Evolutionary conservation across 371 early-diverging fungal genomes (phyloP).

Genomic region (Encephalitozoon romaleae): DNA sequence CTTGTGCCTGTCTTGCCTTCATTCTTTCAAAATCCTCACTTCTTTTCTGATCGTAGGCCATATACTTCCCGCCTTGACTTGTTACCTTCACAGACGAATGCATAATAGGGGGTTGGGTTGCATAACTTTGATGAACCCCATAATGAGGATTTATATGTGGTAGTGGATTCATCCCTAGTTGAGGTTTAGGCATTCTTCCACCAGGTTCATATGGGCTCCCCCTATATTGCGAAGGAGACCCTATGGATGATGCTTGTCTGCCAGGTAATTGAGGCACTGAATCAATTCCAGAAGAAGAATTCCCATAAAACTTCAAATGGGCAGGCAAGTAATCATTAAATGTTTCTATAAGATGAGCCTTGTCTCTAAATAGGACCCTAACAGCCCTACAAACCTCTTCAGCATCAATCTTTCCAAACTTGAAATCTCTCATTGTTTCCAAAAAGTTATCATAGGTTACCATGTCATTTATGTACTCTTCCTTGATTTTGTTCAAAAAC

Average conservation of each 20-base stretch:
- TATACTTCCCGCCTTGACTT: neutral
- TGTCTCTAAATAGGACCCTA: conserved; percentile 78
- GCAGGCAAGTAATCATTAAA: conserved; percentile 95
- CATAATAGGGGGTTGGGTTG: conserved; percentile 1
- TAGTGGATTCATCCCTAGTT: neutral
- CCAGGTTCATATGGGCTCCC: neutral
- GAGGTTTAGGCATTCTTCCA: neutral
- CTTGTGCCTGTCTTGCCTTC: conserved; percentile 47
- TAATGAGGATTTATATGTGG: neutral
- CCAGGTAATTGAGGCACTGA: neutral
- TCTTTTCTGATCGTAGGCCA: neutral
- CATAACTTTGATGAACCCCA: neutral
- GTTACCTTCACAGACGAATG: neutral
- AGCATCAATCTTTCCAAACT: conserved; percentile 86
- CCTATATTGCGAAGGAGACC: neutral
- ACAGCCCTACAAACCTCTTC: conserved; percentile 93
- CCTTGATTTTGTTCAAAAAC: conserved; percentile 89
- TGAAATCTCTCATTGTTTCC: conserved; percentile 98
- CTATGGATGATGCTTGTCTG: neutral
- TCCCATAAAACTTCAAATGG: conserved; percentile 31
- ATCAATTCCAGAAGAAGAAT: neutral
- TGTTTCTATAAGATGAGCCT: conserved; percentile 78
- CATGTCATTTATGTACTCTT: conserved; percentile 76
- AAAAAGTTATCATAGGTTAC: conserved; percentile 89
- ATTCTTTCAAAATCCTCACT: conserved; percentile 5